phyloP scores from a whole-genome alignment of 2,329 filamentous ascomycete genomes.

The Podosphaera aphanis region DNA sequence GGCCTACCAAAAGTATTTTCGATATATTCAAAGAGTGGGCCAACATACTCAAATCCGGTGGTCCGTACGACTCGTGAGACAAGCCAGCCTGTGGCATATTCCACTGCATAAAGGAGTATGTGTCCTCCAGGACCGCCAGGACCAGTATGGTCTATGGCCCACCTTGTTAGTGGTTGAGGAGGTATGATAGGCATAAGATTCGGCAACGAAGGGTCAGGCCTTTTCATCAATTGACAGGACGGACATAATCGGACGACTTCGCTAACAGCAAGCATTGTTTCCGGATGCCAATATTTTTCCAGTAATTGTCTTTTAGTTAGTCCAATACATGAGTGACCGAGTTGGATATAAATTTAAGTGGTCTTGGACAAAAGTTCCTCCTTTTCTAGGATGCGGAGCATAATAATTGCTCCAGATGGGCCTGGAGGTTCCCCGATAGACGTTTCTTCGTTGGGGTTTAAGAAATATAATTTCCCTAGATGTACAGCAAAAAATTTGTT shows the following conservation, averaged over 20 bases:
- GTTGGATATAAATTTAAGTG: not conserved
- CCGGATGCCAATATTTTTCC: not conserved
- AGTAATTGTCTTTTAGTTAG: not conserved
- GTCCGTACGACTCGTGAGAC: not conserved
- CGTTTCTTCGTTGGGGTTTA: not conserved
- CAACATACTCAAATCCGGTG: not conserved
- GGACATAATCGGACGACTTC: not conserved
- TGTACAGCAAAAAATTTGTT: not conserved
- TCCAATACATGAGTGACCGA: not conserved
- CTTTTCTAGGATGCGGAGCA: not conserved
- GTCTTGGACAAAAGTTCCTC: not conserved
- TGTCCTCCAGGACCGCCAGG: not conserved
- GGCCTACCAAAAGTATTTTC: not conserved
- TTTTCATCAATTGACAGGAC: not conserved
- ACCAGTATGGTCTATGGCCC: not conserved
- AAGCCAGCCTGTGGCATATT: not conserved
- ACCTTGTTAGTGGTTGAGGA: not conserved
- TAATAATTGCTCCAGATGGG: not conserved
- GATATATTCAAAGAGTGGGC: not conserved
- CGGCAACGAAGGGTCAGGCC: not conserved
- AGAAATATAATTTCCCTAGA: not conserved
- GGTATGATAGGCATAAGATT: not conserved
- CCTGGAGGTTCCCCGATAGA: not conserved
- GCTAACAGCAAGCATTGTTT: not conserved
- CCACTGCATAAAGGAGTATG: not conserved